Evolutionary conservation across 2,329 filamentous ascomycete genomes (phyloP).

Genomic region (Orbilia ellipsospora): DNA sequence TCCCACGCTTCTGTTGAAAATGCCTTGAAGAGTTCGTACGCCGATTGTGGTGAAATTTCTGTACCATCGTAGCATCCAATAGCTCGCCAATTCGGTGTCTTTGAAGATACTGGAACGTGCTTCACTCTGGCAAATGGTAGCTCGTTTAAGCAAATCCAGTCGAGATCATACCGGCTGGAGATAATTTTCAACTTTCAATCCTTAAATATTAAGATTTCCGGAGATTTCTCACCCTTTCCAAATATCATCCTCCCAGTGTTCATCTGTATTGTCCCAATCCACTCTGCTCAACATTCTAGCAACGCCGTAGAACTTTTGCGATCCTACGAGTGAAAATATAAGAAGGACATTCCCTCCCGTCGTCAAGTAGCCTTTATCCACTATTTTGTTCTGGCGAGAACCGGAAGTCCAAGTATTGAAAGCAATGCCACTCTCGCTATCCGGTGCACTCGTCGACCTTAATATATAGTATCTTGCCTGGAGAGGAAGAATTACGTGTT

Average conservation of each 20-base stretch:
- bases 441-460: too few relatives aligned
- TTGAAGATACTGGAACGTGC: constrained; percentile 12
- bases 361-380: constrained; percentile 10
- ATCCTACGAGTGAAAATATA: constrained; percentile 11
- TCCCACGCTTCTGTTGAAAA: constrained; percentile 18
- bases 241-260: constrained; percentile 17
- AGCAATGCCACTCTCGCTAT: constrained; percentile 11
- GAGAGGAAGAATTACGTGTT: too few relatives aligned
- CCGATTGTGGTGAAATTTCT: constrained; percentile 4
- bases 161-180: constrained; percentile 9
- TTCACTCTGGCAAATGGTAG: constrained; percentile 26
- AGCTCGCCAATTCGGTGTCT: constrained; percentile 16
- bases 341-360: constrained; percentile 11
- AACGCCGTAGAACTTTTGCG: constrained; percentile 22
- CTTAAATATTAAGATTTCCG: neutral
- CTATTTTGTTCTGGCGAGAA: constrained; percentile 11
- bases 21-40: constrained; percentile 16
- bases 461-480: too few relatives aligned
- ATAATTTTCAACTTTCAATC: neutral
- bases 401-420: constrained; percentile 5
- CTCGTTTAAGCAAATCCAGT: constrained; percentile 22
- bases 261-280: constrained; percentile 18
- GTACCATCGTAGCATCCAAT: constrained; percentile 20
- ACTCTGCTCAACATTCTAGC: constrained; percentile 13
- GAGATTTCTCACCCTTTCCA: constrained; percentile 27